A percentile compares a stretch with the other conserved stretches of the same genome.
Conservation (phyloP, 208 protist genomes). For the Leishmania gerbilli region DNA sequence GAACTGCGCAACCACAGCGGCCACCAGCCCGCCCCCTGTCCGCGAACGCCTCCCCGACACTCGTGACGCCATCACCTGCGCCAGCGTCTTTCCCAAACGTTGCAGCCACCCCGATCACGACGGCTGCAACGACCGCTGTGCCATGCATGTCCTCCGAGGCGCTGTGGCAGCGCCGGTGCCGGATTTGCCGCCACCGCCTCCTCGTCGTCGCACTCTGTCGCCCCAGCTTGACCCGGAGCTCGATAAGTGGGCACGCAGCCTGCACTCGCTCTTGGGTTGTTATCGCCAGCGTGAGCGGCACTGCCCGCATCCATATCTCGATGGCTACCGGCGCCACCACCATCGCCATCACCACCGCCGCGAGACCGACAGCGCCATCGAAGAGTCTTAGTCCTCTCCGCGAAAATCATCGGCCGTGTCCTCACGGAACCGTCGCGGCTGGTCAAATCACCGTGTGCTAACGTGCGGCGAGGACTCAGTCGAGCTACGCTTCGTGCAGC, state of each 20-base stretch:
- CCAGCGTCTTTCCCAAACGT: background rate
- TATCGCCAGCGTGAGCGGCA: slow-evolving; percentile 36
- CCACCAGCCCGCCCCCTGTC: background rate
- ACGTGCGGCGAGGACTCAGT: slow-evolving; percentile 2
- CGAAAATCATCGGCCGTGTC: too few relatives aligned
- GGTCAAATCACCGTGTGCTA: background rate
- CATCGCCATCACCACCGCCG: background rate
- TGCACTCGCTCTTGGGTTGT: slow-evolving; percentile 29
- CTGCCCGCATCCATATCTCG: slow-evolving; percentile 30
- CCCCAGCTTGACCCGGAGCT: slow-evolving; percentile 4
- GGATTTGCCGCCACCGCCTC: background rate
- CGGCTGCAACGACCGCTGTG: background rate
- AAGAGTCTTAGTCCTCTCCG: background rate
- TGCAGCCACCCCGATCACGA: background rate
- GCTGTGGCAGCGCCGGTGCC: background rate
- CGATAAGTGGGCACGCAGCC: slow-evolving; percentile 6
- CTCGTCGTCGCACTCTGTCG: background rate
- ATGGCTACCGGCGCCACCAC: slow-evolving; percentile 2
- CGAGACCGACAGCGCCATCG: background rate
- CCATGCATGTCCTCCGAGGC: background rate
- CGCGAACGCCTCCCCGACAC: background rate
- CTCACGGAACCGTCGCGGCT: too few relatives aligned
- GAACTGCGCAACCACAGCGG: background rate
- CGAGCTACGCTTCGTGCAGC: slow-evolving; percentile 16
- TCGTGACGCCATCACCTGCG: background rate